Evolutionary conservation across 2,329 filamentous ascomycete genomes (phyloP), one percentile per base, ranked within the genome.

Genomic region (Sporothrix dimorphospora): DNA sequence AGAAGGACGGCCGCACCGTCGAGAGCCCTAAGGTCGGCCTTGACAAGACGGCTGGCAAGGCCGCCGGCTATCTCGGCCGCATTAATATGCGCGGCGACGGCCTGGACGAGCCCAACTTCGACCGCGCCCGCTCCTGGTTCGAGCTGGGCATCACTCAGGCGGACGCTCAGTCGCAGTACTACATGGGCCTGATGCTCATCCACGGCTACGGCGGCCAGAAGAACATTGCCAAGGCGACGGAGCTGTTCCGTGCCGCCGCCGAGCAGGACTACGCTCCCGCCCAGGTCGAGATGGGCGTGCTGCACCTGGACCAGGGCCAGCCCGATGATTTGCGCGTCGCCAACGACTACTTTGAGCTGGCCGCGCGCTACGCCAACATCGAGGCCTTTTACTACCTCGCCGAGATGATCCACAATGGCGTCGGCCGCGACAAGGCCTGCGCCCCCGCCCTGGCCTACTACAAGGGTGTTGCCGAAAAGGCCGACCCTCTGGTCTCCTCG

Each of bases 371-470:
- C 79, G 91, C 91, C 16, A 92, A 94, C 78, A 92, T 97, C 74
- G 94, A 97, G 81, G 92, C 94, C 0, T 93, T 93, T 79, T 98
- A 97, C 82, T 97, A 97, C 79, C 88, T 98, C 4, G 94, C 93
- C 1, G 94, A 98, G 81, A 89, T 97, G 84, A 91, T 90, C 30
- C 89, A 94, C 76, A 88, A 93, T 74, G 94, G 93, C 0, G 87
- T 97, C 40, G 94, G 93, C 5, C 87, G 92, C 47, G 93, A 97
- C 75, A 90, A 90, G 76, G 91, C 91, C 14, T 98, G 94, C 77
- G 87, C 86, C 8, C 86, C 93, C 72, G 94, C 94, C 1, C 87
- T 93, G 55, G 88, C 88, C 14, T 97, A 96, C 79, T 98, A 97
- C 82, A 94, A 94, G 81, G 88, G 86, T 75, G 92, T 94, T 11